A percentile compares a stretch with the other conserved stretches of the same genome.
Conservation (phyloP, 2,329 filamentous ascomycete genomes). For the Fusarium goolgardi region DNA sequence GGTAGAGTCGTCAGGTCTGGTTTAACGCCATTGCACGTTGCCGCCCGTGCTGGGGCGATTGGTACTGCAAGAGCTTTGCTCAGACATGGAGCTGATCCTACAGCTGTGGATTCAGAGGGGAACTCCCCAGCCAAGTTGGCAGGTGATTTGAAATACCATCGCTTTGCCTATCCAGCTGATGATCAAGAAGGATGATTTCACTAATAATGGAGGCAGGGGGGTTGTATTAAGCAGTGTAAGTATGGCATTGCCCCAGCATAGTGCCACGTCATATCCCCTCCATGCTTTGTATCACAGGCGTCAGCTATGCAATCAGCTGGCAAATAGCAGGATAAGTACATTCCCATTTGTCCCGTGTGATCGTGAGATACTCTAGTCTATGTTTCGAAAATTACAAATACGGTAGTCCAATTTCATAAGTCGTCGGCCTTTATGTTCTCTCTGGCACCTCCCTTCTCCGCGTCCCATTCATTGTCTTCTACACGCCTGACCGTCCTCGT, state of each 20-base stretch:
- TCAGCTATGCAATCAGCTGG: background rate
- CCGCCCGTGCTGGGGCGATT: background rate
- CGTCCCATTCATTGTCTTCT: slow-evolving; percentile 21
- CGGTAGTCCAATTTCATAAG: slow-evolving; percentile 14
- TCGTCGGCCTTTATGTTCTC: slow-evolving; percentile 16
- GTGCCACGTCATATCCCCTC: background rate
- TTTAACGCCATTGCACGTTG: background rate
- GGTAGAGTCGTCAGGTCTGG: background rate
- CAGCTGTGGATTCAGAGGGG: background rate
- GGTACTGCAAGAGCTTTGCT: background rate
- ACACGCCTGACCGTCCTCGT: slow-evolving; percentile 39
- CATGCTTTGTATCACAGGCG: background rate
- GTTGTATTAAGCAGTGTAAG: background rate
- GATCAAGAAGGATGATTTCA: background rate
- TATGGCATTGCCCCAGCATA: background rate
- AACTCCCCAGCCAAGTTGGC: background rate
- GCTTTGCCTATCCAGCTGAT: background rate
- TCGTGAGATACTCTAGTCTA: background rate
- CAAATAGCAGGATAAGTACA: background rate
- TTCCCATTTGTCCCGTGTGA: background rate
- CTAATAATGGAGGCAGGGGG: background rate
- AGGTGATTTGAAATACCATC: background rate
- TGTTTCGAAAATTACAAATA: slow-evolving; percentile 2
- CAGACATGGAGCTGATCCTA: background rate
- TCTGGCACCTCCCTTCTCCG: slow-evolving; percentile 21